These are phyloP conservation scores for Sclerotiophoma versabilis DNA, from an alignment of 2,329 filamentous ascomycete species.

Conservation along the genomic window DNA sequence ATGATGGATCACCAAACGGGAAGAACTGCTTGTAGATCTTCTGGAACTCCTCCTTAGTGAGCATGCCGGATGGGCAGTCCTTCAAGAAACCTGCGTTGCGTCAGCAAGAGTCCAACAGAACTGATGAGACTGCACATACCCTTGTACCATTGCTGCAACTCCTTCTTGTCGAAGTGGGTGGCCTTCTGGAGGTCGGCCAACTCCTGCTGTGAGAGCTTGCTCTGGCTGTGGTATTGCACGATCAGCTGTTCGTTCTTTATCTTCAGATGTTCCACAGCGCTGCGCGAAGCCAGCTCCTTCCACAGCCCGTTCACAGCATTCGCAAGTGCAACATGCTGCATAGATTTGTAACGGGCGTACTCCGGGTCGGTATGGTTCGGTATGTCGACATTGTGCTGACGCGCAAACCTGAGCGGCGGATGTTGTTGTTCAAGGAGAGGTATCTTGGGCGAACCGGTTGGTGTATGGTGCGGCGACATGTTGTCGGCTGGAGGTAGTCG, in stretches of 20 bases:
- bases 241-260: slow-evolving; percentile 44
- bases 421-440: slow-evolving; percentile 34
- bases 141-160: slow-evolving; percentile 99
- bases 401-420: slow-evolving; percentile 43
- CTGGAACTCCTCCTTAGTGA: slow-evolving; percentile 98
- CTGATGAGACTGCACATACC: slow-evolving; percentile 63
- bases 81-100: slow-evolving; percentile 82
- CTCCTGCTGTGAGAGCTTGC: slow-evolving; percentile 96
- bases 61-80: slow-evolving; percentile 95
- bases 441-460: slow-evolving; percentile 26
- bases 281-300: slow-evolving; percentile 32
- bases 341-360: slow-evolving; percentile 35
- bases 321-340: slow-evolving; percentile 33
- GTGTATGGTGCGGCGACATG: slow-evolving; percentile 18
- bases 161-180: slow-evolving; percentile 99
- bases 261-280: slow-evolving; percentile 30
- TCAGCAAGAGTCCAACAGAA: slow-evolving; percentile 23
- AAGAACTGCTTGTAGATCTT: slow-evolving; percentile 99
- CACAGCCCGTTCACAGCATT: slow-evolving; percentile 34
- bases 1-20: slow-evolving; percentile 95
- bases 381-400: slow-evolving; percentile 29
- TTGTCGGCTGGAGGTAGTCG: slow-evolving; percentile 6
- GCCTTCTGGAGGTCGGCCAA: slow-evolving; percentile 94
- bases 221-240: slow-evolving; percentile 72
- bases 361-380: slow-evolving; percentile 34